Evolutionary conservation across 345 rosid species (phyloP), one percentile per base, ranked within the genome.

Genomic region (Salix exigua): DNA sequence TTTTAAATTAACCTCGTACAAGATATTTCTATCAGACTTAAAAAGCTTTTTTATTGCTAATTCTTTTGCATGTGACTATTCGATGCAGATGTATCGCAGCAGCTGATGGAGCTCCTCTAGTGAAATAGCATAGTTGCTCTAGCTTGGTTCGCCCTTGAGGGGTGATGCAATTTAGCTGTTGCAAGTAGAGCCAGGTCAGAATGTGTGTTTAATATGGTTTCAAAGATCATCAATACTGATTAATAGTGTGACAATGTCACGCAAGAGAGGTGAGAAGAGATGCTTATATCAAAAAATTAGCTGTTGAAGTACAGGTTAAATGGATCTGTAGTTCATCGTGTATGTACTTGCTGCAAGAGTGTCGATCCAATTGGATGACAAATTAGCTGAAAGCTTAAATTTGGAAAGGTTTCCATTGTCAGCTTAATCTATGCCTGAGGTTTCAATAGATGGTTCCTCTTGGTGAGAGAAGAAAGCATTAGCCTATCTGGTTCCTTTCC

Each of bases 91-190:
- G 88, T 91, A 65, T 75, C 88, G 0, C 83, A 88, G 78, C 97
- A 91, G 81, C 79, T 91, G 88, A 85, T 90, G 92, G 97, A 91
- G 90, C 88, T 91, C 55, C 83, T 87, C 70, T 84, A 81, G 73
- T 50, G 50, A 67, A 70, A 76, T 13, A 44, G 50, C 33, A 0
- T 14, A 77, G 58, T 50, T 46, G n/a, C 5, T 50, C 1, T 17
- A 4, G 48, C 68, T 10, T 11, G 35, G 42, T 58, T 18, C 35
- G 30, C n/a, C 44, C 23, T 37, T 8, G 21, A 37, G 6, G 65
- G 63, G 76, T 12, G 66, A 72, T 77, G 66, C 60, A 26, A 8
- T 37, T 38, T 26, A 50, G 61, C 7, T 42, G 58, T 26, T 62
- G 31, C 17, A 7, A 7, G 28, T 72, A 40, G 2, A 71, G 26